Evolutionary conservation across 2,329 filamentous ascomycete genomes (phyloP).

Genomic region (Bertia moriformis): DNA sequence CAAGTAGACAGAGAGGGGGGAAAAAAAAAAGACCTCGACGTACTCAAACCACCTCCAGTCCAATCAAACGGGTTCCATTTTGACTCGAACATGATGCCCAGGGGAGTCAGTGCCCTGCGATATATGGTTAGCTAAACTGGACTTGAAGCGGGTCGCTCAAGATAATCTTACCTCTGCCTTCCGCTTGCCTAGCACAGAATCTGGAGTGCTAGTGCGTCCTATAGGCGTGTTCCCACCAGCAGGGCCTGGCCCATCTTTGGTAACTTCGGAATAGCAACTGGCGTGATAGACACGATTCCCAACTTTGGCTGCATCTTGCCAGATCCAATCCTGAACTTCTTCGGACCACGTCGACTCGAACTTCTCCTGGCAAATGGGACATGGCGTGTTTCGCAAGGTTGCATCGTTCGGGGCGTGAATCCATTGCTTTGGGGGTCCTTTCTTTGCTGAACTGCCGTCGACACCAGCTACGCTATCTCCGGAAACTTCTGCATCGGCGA

Average conservation of each 20-base stretch:
- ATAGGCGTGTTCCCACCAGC: background rate
- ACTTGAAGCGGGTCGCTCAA: too few relatives aligned
- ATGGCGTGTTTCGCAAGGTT: slow-evolving; percentile 52
- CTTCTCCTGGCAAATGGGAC: slow-evolving; percentile 88
- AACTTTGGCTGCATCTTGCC: slow-evolving; percentile 73
- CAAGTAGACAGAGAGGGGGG: background rate
- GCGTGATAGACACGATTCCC: slow-evolving; percentile 75
- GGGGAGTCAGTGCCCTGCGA: background rate
- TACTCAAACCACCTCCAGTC: background rate
- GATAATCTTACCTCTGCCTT: slow-evolving; percentile 1
- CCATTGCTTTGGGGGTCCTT: slow-evolving; percentile 44
- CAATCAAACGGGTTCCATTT: background rate
- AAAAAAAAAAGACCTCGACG: too few relatives aligned
- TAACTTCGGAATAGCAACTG: slow-evolving; percentile 42
- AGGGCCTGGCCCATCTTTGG: background rate
- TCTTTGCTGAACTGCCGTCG: slow-evolving; percentile 15
- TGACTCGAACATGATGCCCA: background rate
- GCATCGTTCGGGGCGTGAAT: slow-evolving; percentile 73
- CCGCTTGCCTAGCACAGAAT: slow-evolving; percentile 1
- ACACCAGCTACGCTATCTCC: slow-evolving; percentile 21
- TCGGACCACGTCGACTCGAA: slow-evolving; percentile 88
- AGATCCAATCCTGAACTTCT: slow-evolving; percentile 90
- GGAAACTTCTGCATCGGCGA: slow-evolving; percentile 19
- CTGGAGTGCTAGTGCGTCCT: background rate
- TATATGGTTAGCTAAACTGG: too few relatives aligned